Evolutionary conservation across 2,329 filamentous ascomycete genomes (phyloP).

Genomic region (Diaporthe longicolla): DNA sequence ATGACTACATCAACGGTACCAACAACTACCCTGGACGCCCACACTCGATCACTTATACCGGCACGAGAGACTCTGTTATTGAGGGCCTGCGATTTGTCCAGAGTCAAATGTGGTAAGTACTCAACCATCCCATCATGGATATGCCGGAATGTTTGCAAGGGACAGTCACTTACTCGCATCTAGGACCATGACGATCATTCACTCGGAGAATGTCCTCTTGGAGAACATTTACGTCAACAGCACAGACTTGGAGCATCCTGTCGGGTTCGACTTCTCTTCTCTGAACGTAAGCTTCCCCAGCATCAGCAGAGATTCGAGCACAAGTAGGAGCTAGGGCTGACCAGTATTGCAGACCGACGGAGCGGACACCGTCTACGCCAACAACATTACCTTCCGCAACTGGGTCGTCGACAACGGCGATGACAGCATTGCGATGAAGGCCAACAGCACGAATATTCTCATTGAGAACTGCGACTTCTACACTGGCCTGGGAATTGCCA

Average conservation of each 20-base stretch:
- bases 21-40: constrained; percentile 52
- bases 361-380: constrained; percentile 40
- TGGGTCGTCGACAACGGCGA: constrained; percentile 45
- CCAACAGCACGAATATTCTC: constrained; percentile 56
- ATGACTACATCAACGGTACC: constrained; percentile 46
- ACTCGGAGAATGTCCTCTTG: constrained; percentile 39
- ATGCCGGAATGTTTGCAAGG: neutral
- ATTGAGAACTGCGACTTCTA: constrained; percentile 56
- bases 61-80: constrained; percentile 35
- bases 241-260: constrained; percentile 38
- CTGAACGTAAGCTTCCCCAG: constrained; percentile 31
- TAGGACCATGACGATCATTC: constrained; percentile 44
- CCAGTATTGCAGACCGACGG: constrained; percentile 35
- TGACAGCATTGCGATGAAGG: constrained; percentile 58
- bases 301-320: no score
- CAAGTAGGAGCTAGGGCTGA: neutral
- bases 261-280: constrained; percentile 41
- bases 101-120: constrained; percentile 42
- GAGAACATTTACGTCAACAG: constrained; percentile 42
- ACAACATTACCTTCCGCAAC: constrained; percentile 41
- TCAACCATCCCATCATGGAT: neutral
- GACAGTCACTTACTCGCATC: neutral
- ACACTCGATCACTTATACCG: constrained; percentile 47
- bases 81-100: constrained; percentile 38
- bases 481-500: constrained; percentile 54